Percentiles rank a stretch among this genome's conserved stretches.
These are phyloP conservation scores for Huntiella decipiens DNA, from an alignment of 2,329 filamentous ascomycete species.

Conservation along the genomic window DNA sequence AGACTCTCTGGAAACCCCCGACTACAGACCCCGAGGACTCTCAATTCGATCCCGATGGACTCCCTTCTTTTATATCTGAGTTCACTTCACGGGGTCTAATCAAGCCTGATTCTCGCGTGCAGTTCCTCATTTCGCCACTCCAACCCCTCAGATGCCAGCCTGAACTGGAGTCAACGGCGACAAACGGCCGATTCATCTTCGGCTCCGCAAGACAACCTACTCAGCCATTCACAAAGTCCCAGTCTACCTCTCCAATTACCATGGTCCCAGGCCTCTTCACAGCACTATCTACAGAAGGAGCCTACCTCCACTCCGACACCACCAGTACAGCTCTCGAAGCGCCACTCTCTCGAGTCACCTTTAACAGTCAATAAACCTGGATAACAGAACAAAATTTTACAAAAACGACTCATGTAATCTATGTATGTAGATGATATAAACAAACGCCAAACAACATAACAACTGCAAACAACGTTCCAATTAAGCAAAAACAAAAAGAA, in stretches of 20 bases:
- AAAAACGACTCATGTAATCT: too few relatives aligned
- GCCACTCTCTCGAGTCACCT: constrained; percentile 6
- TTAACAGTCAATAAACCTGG: neutral
- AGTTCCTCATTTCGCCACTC: constrained; percentile 38
- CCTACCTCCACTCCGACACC: constrained; percentile 23
- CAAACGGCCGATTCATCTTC: constrained; percentile 18
- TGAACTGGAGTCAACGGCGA: neutral
- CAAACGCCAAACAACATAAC: constrained; percentile 36
- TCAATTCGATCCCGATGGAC: constrained; percentile 16
- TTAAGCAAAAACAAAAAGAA: neutral
- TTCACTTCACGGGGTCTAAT: constrained; percentile 28
- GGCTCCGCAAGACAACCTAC: constrained; percentile 13
- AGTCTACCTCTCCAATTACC: neutral
- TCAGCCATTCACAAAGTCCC: neutral
- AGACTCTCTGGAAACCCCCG: constrained; percentile 27
- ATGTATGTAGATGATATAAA: constrained; percentile 31
- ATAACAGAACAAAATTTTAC: too few relatives aligned
- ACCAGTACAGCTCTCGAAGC: constrained; percentile 8
- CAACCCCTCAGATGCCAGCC: constrained; percentile 13
- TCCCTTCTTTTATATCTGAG: constrained; percentile 13
- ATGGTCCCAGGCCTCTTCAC: constrained; percentile 32
- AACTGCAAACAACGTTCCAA: constrained; percentile 16
- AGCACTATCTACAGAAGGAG: constrained; percentile 39
- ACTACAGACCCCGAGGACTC: constrained; percentile 15
- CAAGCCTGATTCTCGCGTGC: constrained; percentile 42